Percentiles rank a stretch among this genome's conserved stretches.
Conservation (phyloP, 1,284 basidiomycete species). For the Hymenochaete sp. region DNA sequence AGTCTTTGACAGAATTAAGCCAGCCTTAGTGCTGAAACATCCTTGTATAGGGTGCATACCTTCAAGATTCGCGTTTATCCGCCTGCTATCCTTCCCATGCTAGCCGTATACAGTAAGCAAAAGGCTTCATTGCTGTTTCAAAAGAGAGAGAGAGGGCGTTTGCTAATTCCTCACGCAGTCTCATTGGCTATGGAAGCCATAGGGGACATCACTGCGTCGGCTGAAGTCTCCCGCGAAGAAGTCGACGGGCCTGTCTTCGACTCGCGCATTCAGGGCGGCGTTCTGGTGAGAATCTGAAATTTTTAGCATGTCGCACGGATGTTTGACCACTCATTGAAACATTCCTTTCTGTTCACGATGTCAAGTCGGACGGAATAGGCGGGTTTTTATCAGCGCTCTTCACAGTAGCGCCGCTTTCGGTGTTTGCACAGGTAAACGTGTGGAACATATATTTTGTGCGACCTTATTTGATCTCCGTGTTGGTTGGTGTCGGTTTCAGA, state of each 20-base stretch:
- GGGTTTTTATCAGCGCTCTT: slow-evolving; percentile 71
- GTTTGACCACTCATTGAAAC: too few species aligned
- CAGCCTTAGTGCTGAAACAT: slow-evolving; percentile 6
- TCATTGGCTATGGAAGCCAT: slow-evolving; percentile 78
- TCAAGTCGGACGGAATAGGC: slow-evolving; percentile 61
- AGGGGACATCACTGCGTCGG: slow-evolving; percentile 79
- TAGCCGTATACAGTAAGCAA: slow-evolving; percentile 65
- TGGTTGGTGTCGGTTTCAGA: slow-evolving; percentile 31
- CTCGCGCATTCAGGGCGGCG: slow-evolving; percentile 75
- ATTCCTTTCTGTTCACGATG: slow-evolving; percentile 2
- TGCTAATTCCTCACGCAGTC: slow-evolving; percentile 30
- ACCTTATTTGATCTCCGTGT: background rate
- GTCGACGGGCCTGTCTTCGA: slow-evolving; percentile 71
- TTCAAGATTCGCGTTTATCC: slow-evolving; percentile 77
- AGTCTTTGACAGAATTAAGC: slow-evolving; percentile 12
- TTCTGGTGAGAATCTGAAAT: slow-evolving; percentile 67
- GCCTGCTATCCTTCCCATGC: slow-evolving; percentile 75
- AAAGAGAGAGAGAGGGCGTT: background rate
- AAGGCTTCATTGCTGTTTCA: background rate
- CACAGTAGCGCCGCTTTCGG: slow-evolving; percentile 73
- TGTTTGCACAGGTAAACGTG: slow-evolving; percentile 67
- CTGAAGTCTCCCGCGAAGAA: slow-evolving; percentile 67
- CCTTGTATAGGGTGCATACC: slow-evolving; percentile 50
- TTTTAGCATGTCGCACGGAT: slow-evolving; percentile 19
- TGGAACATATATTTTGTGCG: too few species aligned